Evolutionary conservation across 129 eudicot species (phyloP), one percentile per base, ranked within the genome.

Genomic region (Silybum marianum): DNA sequence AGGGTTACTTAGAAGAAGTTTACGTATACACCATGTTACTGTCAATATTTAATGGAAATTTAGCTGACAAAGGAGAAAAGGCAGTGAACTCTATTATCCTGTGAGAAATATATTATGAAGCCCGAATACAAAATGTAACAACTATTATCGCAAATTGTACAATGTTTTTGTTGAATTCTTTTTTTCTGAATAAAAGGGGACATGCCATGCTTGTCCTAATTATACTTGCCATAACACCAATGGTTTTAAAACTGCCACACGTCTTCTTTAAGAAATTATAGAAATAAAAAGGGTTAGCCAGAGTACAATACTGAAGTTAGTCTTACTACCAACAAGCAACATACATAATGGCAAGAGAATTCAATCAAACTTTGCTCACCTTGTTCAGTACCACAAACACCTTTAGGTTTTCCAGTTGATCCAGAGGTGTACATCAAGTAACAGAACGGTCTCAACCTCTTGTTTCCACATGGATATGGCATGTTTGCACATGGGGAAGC

Each of bases 371-470:
- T 25, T 42, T 39, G 72, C 83, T 74, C 67, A 91, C 99, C 98
- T 78, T 60, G 76, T 88, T 95, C 99, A 32, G 95, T 95, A 77
- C 98, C 98, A 73, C 98, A 91, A 80, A 95, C 94, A 82, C 97
- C 97, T 88, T 92, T 95, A 72, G 98, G 97, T 83, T 84, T 88
- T 80, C 99, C 99, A 5, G 94, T 89, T 70, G 98, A 95, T 72
- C 99, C 99, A 51, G 99, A 95, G 65, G 99, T 95, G 85, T 92
- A 87, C 97, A 95, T 91, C 84, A 95, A 81, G 78, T 92, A 95
- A 86, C 97, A 89, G 72, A 92, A 95, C 24, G 82, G 69, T 75
- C 91, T 87, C 28, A 25, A 74, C 36, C 19, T 75, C 82, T 81
- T 83, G 69, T 69, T 81, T 83, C 75, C 92, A 92, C 93, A 89